phyloP scores from a whole-genome alignment of 805 yeast genomes.

The Wickerhamiella australiensis region DNA sequence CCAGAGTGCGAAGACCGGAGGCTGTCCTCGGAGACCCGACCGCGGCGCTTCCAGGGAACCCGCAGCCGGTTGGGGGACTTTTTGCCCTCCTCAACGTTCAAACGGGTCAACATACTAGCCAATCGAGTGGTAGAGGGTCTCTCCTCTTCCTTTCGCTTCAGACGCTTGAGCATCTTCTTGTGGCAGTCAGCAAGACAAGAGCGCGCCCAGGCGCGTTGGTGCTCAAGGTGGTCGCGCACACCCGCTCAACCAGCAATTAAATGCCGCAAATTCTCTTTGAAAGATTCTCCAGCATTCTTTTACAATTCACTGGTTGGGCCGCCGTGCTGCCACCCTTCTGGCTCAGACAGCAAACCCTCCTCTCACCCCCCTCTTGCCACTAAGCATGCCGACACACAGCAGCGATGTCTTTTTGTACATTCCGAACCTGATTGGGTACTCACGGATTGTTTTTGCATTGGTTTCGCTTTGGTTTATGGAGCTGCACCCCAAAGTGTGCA shows the following conservation, averaged over 20 bases:
- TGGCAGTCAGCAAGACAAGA: background rate
- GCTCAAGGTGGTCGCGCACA: too few relatives aligned
- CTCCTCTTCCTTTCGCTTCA: conserved; percentile 7
- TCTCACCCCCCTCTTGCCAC: background rate
- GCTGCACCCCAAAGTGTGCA: conserved; percentile 68
- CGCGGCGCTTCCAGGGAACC: conserved; percentile 12
- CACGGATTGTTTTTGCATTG: conserved; percentile 70
- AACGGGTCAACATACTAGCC: background rate
- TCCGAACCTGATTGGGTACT: conserved; percentile 86
- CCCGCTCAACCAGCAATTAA: too few relatives aligned
- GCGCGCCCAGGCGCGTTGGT: too few relatives aligned
- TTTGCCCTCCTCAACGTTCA: background rate
- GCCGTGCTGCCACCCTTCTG: background rate
- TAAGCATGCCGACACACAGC: conserved; percentile 2
- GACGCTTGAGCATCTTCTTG: conserved; percentile 4
- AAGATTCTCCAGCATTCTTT: too few relatives aligned
- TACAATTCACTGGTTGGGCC: too few relatives aligned
- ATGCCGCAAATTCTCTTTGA: too few relatives aligned
- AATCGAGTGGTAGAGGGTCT: background rate
- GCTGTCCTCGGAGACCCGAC: conserved; percentile 6
- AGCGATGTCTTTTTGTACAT: conserved; percentile 58
- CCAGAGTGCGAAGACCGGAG: background rate
- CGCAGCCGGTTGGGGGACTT: conserved; percentile 8
- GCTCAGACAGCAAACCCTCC: background rate
- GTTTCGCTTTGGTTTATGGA: conserved; percentile 74